Conservation (phyloP, 2,329 filamentous ascomycete genomes). For the Claviceps africana region DNA sequence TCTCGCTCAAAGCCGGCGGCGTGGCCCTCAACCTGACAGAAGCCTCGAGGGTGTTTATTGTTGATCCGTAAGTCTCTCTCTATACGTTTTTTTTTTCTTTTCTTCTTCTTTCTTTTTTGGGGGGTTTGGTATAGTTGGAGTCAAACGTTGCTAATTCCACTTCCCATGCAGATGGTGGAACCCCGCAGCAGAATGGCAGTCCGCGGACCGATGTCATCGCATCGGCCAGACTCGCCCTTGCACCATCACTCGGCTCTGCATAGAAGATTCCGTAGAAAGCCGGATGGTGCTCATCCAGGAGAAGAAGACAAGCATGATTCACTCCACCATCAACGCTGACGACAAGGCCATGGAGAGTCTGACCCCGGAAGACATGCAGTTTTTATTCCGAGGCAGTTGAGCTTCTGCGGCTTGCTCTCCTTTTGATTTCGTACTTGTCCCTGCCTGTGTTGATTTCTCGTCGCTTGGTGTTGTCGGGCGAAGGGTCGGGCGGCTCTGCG, state of each 20-base stretch:
- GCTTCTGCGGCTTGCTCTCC: no score
- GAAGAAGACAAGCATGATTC: slow-evolving; percentile 98
- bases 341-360: slow-evolving; percentile 82
- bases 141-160: slow-evolving; percentile 11
- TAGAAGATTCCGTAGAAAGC: slow-evolving; percentile 93
- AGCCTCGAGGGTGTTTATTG: slow-evolving; percentile 86
- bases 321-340: slow-evolving; percentile 90
- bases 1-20: slow-evolving; percentile 89
- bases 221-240: slow-evolving; percentile 92
- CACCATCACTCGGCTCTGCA: slow-evolving; percentile 84
- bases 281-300: slow-evolving; percentile 92
- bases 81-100: neutral
- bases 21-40: slow-evolving; percentile 93
- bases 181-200: slow-evolving; percentile 99
- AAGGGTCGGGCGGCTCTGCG: neutral
- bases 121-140: neutral
- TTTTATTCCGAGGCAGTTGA: slow-evolving; percentile 65
- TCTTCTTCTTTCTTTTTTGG: neutral
- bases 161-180: slow-evolving; percentile 70
- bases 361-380: slow-evolving; percentile 85
- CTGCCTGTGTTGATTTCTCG: neutral
- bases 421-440: neutral
- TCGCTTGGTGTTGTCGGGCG: neutral
- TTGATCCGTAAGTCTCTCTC: slow-evolving; percentile 90
- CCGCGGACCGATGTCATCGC: slow-evolving; percentile 82